Base-by-base conservation (phyloP, 805 yeast genomes). In the Debaryomyces castellii region DNA sequence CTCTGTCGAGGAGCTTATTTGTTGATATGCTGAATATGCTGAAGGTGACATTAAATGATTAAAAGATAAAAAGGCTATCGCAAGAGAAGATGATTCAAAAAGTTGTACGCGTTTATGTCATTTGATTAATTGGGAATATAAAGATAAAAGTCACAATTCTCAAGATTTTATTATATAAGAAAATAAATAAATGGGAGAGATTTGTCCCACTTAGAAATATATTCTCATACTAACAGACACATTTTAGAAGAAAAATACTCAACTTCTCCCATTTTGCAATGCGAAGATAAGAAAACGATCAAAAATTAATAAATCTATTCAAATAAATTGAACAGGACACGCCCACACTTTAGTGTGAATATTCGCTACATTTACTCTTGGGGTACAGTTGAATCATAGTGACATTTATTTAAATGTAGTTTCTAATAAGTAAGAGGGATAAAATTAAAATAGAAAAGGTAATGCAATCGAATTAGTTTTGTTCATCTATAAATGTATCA, bases 401-500 rank as follows among this genome's bases (percentile, higher is more conserved):
- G 34, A 30, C 34, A 30, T 30, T 30, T 30, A 30, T 30, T 30
- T 30, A 30, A 30, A 14, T 14, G 18, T 30, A 14, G 34, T 30
- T 30, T 30, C 34, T 30, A 30, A 30, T 30, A 30, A 30, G 34
- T 30, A 30, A 30, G 34, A 30, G 16, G 34, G 34, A 35, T n/a
- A n/a, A n/a, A 35, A 18, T 20, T 35, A 10, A 18, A 37, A 37
- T 22, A 22, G 12, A 7, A 22, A 34, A 18, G 10, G 39, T 20
- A 38, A 44, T 44, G 46, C 42, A 44, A 44, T 23, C 18, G 11
- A 43, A 21, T 21, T 71, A 85, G 57, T 83, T 84, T 65, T 85
- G 86, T 58, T 79, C 82, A 25, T 79, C 77, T 50, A 87, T 81
- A 59, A 83, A 76, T 45, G 74, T 69, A 64, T 87, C 90, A 50